A percentile compares a stretch with the other conserved stretches of the same genome.
Evolutionary conservation across 805 yeast genomes (phyloP).

Genomic region (Candida arabinofermentans): DNA sequence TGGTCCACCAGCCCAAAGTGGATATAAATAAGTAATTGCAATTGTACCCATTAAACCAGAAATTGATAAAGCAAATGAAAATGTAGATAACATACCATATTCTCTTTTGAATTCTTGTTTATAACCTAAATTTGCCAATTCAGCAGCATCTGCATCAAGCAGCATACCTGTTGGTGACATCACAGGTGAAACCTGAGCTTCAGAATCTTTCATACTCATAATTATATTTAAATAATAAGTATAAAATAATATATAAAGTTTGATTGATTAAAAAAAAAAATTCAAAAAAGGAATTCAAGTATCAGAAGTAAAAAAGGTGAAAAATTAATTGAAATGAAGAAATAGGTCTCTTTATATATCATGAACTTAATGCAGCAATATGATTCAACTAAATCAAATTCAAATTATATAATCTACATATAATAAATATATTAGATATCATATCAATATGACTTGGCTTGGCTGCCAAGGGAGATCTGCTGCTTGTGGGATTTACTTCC

Average conservation of each 20-base stretch:
- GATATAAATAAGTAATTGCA: constrained; percentile 48
- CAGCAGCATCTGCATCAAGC: constrained; percentile 30
- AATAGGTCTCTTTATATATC: no score
- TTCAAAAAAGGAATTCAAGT: constrained; percentile 44
- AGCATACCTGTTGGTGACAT: constrained; percentile 20
- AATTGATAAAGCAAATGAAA: constrained; percentile 60
- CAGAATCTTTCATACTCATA: constrained; percentile 14
- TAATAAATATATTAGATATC: no score
- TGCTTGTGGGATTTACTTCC: no score
- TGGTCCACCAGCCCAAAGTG: constrained; percentile 52
- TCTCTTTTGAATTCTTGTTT: constrained; percentile 57
- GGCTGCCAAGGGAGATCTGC: no score
- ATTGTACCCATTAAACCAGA: constrained; percentile 65
- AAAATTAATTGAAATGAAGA: no score
- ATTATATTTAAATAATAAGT: not conserved
- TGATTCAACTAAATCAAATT: not conserved
- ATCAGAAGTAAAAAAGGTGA: constrained; percentile 24
- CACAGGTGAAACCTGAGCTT: constrained; percentile 16
- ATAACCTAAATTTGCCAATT: constrained; percentile 47
- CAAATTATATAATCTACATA: no score
- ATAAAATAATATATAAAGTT: no score
- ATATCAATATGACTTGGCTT: no score
- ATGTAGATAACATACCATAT: constrained; percentile 57
- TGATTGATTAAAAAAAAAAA: not conserved
- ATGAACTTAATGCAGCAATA: not conserved